Base-by-base conservation (phyloP, 106 monocot genomes). In the Xerophyta viscosa region DNA sequence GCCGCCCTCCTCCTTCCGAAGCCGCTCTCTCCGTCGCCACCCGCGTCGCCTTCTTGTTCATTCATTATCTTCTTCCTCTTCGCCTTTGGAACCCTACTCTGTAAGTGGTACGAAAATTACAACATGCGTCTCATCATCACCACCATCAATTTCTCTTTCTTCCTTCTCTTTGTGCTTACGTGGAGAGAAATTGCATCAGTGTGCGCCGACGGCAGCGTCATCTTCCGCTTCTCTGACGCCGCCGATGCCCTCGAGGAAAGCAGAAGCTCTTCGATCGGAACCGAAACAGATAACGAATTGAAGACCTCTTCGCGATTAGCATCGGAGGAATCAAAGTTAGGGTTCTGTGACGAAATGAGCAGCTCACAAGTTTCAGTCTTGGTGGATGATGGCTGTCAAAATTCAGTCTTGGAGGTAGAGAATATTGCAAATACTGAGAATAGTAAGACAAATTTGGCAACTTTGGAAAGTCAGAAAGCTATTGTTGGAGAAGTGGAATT, bases 181-280 rank as follows among this genome's bases (percentile, higher is more conserved):
- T n/a, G n/a, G n/a, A n/a, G n/a, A n/a, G n/a, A n/a, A n/a, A n/a
- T n/a, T n/a, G n/a, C n/a, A 60, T 64, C 71, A 84, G 84, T 68
- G 64, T 72, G 63, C 65, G 41, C 67, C 24, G 84, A 84, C 50
- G 84, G 84, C 11, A 84, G 84, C 57, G 39, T 84, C 46, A 27
- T 84, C 56, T 84, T 71, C 59, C 75, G 50, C 31, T 84, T 84
- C 41, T 54, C 27, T 12, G 75, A 59, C 43, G 60, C 37, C 15
- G 52, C 54, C 14, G 65, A 73, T 36, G 51, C 24, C 17, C 14
- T n/a, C 26, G 23, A 41, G 15, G 62, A 51, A 31, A 61, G 20
- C 3, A 33, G 24, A 46, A 8, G 39, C 13, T 52, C 53, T 17
- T 14, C n/a, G 17, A 17, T 14, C 43, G 17, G 17, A 17, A 17